phyloP scores from a whole-genome alignment of 176 grass and related monocot genomes.

The Bolboschoenus planiculmis region DNA sequence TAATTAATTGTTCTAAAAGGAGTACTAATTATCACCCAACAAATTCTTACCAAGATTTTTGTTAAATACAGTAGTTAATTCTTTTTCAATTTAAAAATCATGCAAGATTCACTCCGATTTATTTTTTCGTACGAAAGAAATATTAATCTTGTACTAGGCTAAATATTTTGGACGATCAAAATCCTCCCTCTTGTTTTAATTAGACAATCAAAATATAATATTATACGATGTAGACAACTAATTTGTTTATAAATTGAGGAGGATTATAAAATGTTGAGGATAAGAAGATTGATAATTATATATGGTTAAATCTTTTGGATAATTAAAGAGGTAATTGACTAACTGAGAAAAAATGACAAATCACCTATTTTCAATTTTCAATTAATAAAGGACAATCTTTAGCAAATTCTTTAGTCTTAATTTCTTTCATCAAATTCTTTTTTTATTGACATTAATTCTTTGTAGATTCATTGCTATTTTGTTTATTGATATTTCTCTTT shows the following conservation, averaged over 20 bases:
- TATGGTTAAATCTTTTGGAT: not conserved
- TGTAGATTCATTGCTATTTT: not conserved
- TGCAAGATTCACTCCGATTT: no score
- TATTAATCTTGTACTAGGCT: no score
- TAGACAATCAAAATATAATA: no score
- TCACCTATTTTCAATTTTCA: not conserved
- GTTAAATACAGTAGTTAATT: no score
- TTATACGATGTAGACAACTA: not conserved
- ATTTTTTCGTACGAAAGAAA: no score
- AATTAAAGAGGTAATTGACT: not conserved
- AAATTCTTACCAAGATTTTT: no score
- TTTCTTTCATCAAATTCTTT: not conserved
- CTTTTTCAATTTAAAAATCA: no score
- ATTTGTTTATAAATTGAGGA: not conserved
- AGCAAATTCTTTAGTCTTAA: not conserved
- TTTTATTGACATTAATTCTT: not conserved
- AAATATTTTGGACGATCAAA: no score
- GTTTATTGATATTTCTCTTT: no score
- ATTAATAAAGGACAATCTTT: not conserved
- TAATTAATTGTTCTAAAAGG: no score
- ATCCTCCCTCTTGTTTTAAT: no score
- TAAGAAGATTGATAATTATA: not conserved
- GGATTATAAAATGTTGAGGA: not conserved
- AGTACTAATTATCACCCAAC: no score
- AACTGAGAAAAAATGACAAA: not conserved